These are phyloP conservation scores for Dictyostelium firmibasis DNA, from an alignment of 78 protist species.

Conservation along the genomic window DNA sequence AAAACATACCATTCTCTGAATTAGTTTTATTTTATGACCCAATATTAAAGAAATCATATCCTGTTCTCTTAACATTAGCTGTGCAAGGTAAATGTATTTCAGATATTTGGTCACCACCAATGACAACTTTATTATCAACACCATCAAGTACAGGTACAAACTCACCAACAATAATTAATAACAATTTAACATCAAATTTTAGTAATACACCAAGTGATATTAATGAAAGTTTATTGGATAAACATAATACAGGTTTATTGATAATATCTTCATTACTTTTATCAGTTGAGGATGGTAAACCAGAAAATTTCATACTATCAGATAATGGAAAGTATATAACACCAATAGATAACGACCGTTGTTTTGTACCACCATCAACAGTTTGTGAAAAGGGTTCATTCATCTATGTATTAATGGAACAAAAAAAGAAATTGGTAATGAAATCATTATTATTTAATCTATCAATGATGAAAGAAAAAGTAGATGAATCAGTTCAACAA, in stretches of 20 bases:
- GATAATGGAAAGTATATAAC: background rate
- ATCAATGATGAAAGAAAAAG: conserved; percentile 1
- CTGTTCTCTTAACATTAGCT: background rate
- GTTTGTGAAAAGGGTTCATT: background rate
- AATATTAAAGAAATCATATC: background rate
- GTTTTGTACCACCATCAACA: background rate
- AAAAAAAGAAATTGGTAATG: background rate
- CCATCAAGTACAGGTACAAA: background rate
- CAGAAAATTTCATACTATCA: background rate
- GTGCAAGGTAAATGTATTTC: background rate
- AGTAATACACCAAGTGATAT: background rate
- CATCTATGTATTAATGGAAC: background rate
- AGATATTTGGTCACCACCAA: background rate
- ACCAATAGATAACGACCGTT: conserved; percentile 5
- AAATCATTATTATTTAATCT: background rate
- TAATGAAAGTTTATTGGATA: background rate
- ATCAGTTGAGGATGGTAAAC: conserved; percentile 2
- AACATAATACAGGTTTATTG: background rate
- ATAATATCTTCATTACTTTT: background rate
- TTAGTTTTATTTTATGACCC: conserved; percentile 4
- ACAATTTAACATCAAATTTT: too few species aligned
- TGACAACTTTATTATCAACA: background rate
- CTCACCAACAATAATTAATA: background rate
- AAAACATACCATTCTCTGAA: background rate
- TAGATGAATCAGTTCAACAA: background rate